phyloP scores from a whole-genome alignment of 2,329 filamentous ascomycete species.

The Diatrype stigma region DNA sequence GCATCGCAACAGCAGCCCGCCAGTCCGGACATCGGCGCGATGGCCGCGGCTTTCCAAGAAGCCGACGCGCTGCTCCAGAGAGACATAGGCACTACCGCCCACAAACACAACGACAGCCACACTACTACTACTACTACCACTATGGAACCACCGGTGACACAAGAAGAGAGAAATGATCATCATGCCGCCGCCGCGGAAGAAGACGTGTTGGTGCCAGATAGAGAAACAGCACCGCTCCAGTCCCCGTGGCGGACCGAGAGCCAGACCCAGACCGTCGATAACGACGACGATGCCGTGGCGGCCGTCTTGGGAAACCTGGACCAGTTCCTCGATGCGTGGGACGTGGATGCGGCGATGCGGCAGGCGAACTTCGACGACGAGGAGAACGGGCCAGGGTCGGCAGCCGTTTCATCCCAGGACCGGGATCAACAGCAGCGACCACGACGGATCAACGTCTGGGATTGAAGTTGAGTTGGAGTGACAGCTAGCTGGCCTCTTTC shows the following conservation, averaged over 20 bases:
- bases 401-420: no score
- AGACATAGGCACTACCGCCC: background rate
- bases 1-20: slow-evolving; percentile 36
- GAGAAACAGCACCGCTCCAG: slow-evolving; percentile 14
- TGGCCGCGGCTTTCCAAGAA: slow-evolving; percentile 46
- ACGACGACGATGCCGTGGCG: slow-evolving; percentile 41
- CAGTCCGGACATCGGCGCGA: slow-evolving; percentile 40
- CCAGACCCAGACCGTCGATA: slow-evolving; percentile 29
- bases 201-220: slow-evolving; percentile 4
- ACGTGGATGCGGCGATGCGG: slow-evolving; percentile 32
- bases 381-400: no score
- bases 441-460: background rate
- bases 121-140: background rate
- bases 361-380: slow-evolving; percentile 17
- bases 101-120: slow-evolving; percentile 5
- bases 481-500: no score
- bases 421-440: no score
- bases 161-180: no score
- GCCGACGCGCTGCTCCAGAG: slow-evolving; percentile 32
- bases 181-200: background rate
- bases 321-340: slow-evolving; percentile 40
- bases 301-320: slow-evolving; percentile 42
- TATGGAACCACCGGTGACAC: background rate
- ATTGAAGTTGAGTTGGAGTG: no score
- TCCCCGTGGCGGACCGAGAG: slow-evolving; percentile 24